Base-by-base conservation (phyloP, 2,329 filamentous ascomycete species). In the Trichoderma oligosporum region DNA sequence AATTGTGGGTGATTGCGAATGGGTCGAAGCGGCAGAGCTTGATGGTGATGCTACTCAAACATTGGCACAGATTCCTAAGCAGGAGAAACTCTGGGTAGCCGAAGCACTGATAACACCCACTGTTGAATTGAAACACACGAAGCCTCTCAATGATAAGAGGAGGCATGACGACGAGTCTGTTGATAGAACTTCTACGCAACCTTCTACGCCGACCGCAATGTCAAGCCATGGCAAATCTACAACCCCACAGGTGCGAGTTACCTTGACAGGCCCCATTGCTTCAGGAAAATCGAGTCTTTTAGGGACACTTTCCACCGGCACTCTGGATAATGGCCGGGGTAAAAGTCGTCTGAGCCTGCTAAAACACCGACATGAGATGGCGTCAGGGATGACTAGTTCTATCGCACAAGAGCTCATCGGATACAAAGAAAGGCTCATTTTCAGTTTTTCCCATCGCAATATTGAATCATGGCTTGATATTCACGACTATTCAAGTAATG, bases 391-490 rank as follows among this genome's bases (percentile, higher is more conserved):
- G 61, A 99, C 94, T 1, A 97, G 91, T 68, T 97, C 93, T 5
- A 87, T 99, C 42, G 90, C 94, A 0, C 93, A 97, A 67, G 94
- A 97, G 70, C 78, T 99, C 8, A 82, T 99, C 61, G 94, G 94
- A 7, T 99, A 97, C 69, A 79, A 81, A 39, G 74, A 77, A 4
- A 67, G 67, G 24, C 67, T 68, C 8, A 79, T 94, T 36, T 78
- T 96, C 66, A 97, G 96, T 69, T 97, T 95, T 69, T 86, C 89
- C 3, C 87, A 88, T 59, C 86, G 86, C 12, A 91, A 96, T 67
- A 86, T 97, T 45, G 89, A 91, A 58, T 92, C 91, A 0, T 99
- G 94, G 94, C 86, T 89, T 53, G 93, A 97, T 68, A 94, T 97
- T 52, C 94, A 99, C 70, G 86, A 89, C 35, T 82, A 85, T 47